A percentile compares a stretch with the other conserved stretches of the same genome.
phyloP scores from a whole-genome alignment of 2,329 filamentous ascomycete species.

The Xylariaceae sp. region DNA sequence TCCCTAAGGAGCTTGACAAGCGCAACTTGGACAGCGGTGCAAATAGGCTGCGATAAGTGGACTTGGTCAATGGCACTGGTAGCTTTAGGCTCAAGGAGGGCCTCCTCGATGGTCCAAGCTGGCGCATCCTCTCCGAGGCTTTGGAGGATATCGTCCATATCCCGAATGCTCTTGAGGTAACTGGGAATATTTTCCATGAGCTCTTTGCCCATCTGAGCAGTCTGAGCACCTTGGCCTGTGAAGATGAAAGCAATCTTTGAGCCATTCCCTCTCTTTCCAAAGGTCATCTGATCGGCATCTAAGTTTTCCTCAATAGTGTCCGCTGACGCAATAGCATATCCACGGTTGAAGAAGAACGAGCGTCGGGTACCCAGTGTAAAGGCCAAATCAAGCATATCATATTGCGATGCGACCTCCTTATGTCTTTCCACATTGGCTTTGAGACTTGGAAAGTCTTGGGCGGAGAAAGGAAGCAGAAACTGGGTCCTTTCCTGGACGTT shows the following conservation, averaged over 20 bases:
- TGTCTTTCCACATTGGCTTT: slow-evolving; percentile 13
- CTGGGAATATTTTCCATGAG: slow-evolving; percentile 18
- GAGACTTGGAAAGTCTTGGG: slow-evolving; percentile 15
- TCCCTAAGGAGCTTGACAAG: slow-evolving; percentile 39
- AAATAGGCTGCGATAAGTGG: slow-evolving; percentile 40
- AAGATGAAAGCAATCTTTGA: slow-evolving; percentile 17
- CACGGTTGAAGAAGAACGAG: slow-evolving; percentile 11
- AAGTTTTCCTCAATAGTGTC: neutral
- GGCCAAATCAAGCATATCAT: slow-evolving; percentile 13
- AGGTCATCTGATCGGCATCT: slow-evolving; percentile 1
- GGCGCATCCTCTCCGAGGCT: slow-evolving; percentile 29
- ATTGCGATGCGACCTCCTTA: slow-evolving; percentile 3
- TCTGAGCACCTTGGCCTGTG: slow-evolving; percentile 21
- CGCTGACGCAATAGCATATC: slow-evolving; percentile 5
- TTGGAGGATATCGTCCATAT: slow-evolving; percentile 25
- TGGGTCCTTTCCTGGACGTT: slow-evolving; percentile 3
- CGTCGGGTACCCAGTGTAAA: slow-evolving; percentile 14
- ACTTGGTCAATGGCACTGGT: slow-evolving; percentile 41
- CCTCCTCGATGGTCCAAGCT: slow-evolving; percentile 20
- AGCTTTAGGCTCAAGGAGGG: slow-evolving; percentile 2
- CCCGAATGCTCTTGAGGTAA: slow-evolving; percentile 11
- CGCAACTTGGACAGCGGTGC: slow-evolving; percentile 40
- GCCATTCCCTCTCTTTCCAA: neutral
- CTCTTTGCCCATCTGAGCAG: slow-evolving; percentile 47
- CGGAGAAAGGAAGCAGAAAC: slow-evolving; percentile 19